These are phyloP conservation scores for Annona squamosa DNA, from an alignment of 164 flowering plant genomes.

Conservation along the genomic window DNA sequence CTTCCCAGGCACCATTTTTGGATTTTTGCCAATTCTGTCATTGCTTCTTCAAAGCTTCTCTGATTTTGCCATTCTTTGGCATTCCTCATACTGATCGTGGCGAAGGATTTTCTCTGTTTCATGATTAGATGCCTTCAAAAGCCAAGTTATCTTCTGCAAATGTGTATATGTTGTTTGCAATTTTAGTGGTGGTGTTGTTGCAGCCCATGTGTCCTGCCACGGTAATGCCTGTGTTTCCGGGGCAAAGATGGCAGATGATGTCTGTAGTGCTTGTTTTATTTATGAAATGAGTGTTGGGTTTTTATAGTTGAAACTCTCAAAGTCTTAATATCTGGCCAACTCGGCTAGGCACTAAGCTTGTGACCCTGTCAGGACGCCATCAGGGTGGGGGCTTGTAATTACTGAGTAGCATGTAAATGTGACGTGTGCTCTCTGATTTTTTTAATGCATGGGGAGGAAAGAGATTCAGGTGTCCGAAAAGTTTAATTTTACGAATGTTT, in stretches of 20 bases:
- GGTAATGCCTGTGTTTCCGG: background rate
- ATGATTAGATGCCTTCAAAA: no score
- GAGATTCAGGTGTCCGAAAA: no score
- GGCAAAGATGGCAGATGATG: background rate
- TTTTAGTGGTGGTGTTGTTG: background rate
- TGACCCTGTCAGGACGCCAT: no score
- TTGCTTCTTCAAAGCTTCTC: background rate
- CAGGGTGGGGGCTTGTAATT: no score
- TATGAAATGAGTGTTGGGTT: background rate
- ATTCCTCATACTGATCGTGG: background rate
- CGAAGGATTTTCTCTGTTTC: background rate
- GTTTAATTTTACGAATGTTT: no score
- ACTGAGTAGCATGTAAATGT: no score
- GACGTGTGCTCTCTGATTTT: no score
- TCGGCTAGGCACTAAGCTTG: no score
- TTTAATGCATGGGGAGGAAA: no score
- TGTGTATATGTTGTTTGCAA: background rate
- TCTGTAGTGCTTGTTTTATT: background rate
- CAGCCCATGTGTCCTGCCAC: background rate
- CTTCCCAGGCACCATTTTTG: background rate
- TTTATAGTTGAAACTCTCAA: no score
- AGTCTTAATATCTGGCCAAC: no score
- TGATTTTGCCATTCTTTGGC: background rate
- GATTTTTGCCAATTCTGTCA: background rate
- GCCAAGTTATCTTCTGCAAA: background rate